These are phyloP conservation scores for Catharanthus roseus DNA, from an alignment of 257 asterid genomes.

Conservation along the genomic window DNA sequence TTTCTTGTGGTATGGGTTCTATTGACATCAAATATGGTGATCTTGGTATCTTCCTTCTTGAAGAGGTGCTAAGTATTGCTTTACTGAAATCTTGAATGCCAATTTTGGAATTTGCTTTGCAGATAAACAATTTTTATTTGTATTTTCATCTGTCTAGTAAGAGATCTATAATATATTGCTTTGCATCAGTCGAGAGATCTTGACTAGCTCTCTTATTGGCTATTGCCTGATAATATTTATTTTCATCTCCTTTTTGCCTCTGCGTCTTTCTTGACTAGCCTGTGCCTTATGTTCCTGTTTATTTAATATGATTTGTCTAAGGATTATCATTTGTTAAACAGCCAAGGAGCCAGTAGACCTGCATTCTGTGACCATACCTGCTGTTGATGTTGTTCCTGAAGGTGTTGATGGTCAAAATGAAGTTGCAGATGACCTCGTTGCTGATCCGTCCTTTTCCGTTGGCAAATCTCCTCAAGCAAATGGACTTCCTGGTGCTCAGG, in stretches of 20 bases:
- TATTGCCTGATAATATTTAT: neutral
- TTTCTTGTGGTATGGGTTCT: neutral
- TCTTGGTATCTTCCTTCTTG: too few relatives aligned
- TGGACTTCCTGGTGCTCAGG: constrained; percentile 44
- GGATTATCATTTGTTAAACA: constrained; percentile 9
- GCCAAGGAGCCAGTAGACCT: constrained; percentile 38
- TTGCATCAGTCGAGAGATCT: neutral
- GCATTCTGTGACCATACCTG: constrained; percentile 30
- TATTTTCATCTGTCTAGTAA: neutral
- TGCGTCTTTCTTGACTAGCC: neutral
- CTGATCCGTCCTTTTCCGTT: constrained; percentile 60
- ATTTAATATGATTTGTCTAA: neutral
- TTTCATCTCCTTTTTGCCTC: neutral
- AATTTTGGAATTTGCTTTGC: too few relatives aligned
- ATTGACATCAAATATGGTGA: neutral
- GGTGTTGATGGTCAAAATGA: constrained; percentile 36
- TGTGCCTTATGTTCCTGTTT: neutral
- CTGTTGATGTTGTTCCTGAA: constrained; percentile 30
- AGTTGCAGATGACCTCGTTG: constrained; percentile 44
- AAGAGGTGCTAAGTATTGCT: neutral
- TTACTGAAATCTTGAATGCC: neutral
- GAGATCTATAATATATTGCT: neutral
- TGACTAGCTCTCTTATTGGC: neutral
- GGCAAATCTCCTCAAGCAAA: constrained; percentile 77
- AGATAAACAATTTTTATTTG: neutral